Percentiles rank a stretch among this genome's conserved stretches.
These are phyloP conservation scores for Immersiporthe knoxdaviesiana DNA, from an alignment of 2,329 filamentous ascomycete genomes.

Conservation along the genomic window DNA sequence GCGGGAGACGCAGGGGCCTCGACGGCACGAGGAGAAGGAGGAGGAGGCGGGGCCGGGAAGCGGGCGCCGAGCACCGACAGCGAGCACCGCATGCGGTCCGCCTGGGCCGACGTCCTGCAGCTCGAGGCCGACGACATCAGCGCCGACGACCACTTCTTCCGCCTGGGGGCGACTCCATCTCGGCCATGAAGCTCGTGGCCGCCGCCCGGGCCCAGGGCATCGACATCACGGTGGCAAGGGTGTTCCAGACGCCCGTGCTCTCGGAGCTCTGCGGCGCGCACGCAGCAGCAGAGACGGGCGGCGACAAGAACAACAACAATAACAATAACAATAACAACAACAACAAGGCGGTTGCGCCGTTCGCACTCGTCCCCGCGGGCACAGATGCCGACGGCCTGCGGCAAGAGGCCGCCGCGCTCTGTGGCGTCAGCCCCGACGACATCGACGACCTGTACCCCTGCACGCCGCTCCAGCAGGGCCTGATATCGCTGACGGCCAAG, in stretches of 20 bases:
- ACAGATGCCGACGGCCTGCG: too few relatives aligned
- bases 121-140: slow-evolving; percentile 38
- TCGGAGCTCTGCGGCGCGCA: background rate
- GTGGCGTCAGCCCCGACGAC: too few relatives aligned
- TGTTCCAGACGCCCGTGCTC: slow-evolving; percentile 46
- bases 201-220: slow-evolving; percentile 46
- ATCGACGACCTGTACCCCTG: slow-evolving; percentile 59
- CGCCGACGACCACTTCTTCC: slow-evolving; percentile 62
- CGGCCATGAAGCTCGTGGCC: slow-evolving; percentile 54
- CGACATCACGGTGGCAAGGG: slow-evolving; percentile 47
- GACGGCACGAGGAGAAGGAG: too few relatives aligned
- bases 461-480: slow-evolving; percentile 57
- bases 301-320: too few relatives aligned
- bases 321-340: too few relatives aligned
- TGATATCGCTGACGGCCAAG: slow-evolving; percentile 54
- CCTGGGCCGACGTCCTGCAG: background rate
- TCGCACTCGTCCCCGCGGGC: background rate
- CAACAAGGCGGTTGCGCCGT: background rate
- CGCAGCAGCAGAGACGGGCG: too few relatives aligned
- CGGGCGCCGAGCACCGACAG: too few relatives aligned
- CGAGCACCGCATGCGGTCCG: too few relatives aligned
- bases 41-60: too few relatives aligned
- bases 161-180: slow-evolving; percentile 63
- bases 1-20: too few relatives aligned
- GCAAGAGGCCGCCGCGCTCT: too few relatives aligned